Evolutionary conservation across 306 rosid species (phyloP).

Genomic region (Urtica urens): DNA sequence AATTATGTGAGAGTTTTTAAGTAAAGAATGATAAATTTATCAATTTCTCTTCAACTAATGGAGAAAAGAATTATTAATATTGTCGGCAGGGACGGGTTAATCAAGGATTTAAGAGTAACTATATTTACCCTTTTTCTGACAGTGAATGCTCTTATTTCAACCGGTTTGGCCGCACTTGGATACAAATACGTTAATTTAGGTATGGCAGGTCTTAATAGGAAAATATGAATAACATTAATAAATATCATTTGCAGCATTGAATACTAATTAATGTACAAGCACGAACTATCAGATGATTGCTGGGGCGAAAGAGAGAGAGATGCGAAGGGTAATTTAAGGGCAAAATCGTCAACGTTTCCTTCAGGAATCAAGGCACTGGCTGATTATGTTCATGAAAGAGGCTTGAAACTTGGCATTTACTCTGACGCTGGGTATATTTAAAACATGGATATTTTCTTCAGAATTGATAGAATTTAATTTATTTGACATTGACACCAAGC

Average conservation of each 20-base stretch:
- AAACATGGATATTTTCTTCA: too few relatives aligned
- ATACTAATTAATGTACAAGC: neutral
- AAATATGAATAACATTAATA: too few relatives aligned
- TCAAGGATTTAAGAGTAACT: too few relatives aligned
- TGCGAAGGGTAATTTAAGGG: slow-evolving; percentile 6
- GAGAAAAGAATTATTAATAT: too few relatives aligned
- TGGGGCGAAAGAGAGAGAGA: slow-evolving; percentile 15
- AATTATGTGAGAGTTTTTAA: too few relatives aligned
- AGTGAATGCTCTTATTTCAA: slow-evolving; percentile 22
- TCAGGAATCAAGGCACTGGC: slow-evolving; percentile 19
- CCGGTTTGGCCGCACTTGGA: slow-evolving; percentile 25
- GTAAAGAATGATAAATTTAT: too few relatives aligned
- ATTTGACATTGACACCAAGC: neutral
- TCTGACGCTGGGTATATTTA: slow-evolving; percentile 19
- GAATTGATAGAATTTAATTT: too few relatives aligned
- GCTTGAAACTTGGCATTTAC: slow-evolving; percentile 15
- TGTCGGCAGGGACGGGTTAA: too few relatives aligned
- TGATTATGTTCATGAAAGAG: slow-evolving; percentile 14
- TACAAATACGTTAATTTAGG: slow-evolving; percentile 18
- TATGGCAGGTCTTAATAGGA: too few relatives aligned
- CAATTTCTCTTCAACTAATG: too few relatives aligned
- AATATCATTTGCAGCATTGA: too few relatives aligned
- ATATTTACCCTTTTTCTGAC: neutral
- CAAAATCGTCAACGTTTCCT: slow-evolving; percentile 16
- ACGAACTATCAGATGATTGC: slow-evolving; percentile 15